Base-by-base conservation (phyloP, 768 basidiomycete species). In the Dioszegia crocea region DNA sequence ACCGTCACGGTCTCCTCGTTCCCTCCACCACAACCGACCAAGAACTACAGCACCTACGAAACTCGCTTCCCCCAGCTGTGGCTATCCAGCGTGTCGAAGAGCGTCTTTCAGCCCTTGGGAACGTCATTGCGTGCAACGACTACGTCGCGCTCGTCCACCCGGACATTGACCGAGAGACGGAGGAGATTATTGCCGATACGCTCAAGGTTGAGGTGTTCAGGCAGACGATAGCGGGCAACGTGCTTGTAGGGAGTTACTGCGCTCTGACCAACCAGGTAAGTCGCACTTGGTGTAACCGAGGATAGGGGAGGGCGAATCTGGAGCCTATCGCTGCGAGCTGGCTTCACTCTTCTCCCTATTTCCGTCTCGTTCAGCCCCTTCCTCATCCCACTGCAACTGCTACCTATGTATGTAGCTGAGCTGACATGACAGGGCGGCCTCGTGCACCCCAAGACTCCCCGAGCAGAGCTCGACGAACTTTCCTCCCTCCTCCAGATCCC, bases 121-220 rank as follows among this genome's bases (percentile, higher is more conserved):
- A 99, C 76, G 94, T 99, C 62, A 93, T 99, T 76, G 91, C 91
- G 12, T 93, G 90, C 58, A 99, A 98, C 78, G 96, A 99, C 80
- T 89, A 98, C 72, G 94, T 99, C 66, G 96, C 96, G 8, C 87
- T 99, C 68, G 96, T 98, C 24, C 96, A 99, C 77, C 96, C 96
- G 8, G 96, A 99, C 66, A 80, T 98, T 60, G 96, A 98, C 80
- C 85, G 96, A 62, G 96, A 98, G 79, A 99, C 96, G 23, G 96
- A 99, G 75, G 96, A 99, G 79, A 98, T 99, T 80, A 97, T 99
- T 78, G 96, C 96, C 27, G 96, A 99, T 77, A 91, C 96, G 19
- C 84, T 99, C 67, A 98, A 98, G 78, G 96, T 98, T 62, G 96
- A 99, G 77, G 96, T 98, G 4, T 99, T 99, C 81, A 83, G 96